These are phyloP conservation scores for Carex scoparia DNA, from an alignment of 176 grass and related monocot genomes.

Conservation along the genomic window DNA sequence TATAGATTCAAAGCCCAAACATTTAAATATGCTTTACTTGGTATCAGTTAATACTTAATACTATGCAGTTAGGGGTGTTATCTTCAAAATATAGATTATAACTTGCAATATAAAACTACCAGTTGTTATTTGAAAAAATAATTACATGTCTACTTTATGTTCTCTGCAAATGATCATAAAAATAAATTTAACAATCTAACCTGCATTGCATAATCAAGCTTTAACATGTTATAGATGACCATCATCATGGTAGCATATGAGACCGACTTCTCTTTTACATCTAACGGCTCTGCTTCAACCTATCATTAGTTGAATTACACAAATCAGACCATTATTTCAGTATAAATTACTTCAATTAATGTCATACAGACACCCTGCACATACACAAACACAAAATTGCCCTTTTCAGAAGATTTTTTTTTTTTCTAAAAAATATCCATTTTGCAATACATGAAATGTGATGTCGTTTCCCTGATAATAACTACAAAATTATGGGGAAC, in stretches of 20 bases:
- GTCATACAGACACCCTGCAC: neutral
- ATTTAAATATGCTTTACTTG: neutral
- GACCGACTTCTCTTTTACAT: slow-evolving; percentile 27
- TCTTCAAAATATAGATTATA: neutral
- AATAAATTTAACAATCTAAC: slow-evolving; percentile 12
- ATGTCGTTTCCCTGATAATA: too few relatives aligned
- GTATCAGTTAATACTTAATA: neutral
- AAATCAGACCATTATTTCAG: slow-evolving; percentile 2
- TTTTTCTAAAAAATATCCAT: too few relatives aligned
- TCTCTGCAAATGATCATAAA: neutral
- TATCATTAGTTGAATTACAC: slow-evolving; percentile 21
- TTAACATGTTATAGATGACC: slow-evolving; percentile 49
- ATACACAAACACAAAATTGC: too few relatives aligned
- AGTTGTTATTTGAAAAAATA: neutral
- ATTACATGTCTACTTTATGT: neutral
- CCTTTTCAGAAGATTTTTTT: too few relatives aligned
- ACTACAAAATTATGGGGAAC: too few relatives aligned
- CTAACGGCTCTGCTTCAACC: slow-evolving; percentile 20
- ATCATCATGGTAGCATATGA: slow-evolving; percentile 35
- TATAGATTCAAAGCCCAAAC: neutral
- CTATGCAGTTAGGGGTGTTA: neutral
- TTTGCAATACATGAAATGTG: too few relatives aligned
- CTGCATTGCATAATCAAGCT: slow-evolving; percentile 67
- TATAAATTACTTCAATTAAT: neutral
- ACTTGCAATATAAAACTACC: neutral